These are phyloP conservation scores for Xylariaceae sp. DNA, from an alignment of 2,329 filamentous ascomycete species.

Conservation along the genomic window DNA sequence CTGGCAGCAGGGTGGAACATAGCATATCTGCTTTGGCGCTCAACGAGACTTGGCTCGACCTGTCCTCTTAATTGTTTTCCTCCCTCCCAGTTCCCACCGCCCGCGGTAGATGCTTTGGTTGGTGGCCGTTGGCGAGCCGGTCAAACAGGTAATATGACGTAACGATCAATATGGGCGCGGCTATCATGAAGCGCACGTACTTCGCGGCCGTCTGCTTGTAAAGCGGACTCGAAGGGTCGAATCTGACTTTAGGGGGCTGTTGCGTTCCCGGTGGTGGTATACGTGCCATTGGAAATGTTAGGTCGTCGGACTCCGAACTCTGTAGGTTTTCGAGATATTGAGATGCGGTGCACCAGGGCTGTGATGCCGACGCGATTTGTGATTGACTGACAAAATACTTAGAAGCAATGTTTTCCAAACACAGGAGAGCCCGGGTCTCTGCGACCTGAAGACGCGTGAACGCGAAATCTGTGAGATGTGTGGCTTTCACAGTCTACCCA, in stretches of 20 bases:
- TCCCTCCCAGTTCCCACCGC: not conserved
- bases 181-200: conserved; percentile 45
- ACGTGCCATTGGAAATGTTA: conserved; percentile 2
- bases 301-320: not conserved
- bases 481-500: no score
- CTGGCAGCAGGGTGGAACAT: no score
- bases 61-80: conserved; percentile 1
- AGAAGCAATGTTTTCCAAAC: no score
- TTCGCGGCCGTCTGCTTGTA: conserved; percentile 37
- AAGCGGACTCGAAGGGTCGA: conserved; percentile 33
- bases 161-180: conserved; percentile 49
- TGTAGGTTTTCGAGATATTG: no score
- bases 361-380: no score
- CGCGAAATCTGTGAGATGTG: no score
- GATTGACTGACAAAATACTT: no score
- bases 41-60: not conserved
- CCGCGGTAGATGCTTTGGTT: conserved; percentile 16
- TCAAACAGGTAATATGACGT: conserved; percentile 51
- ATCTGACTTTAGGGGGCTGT: not conserved
- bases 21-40: no score
- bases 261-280: not conserved
- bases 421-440: no score
- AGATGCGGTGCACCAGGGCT: no score
- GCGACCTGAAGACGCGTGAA: no score
- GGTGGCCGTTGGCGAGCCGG: conserved; percentile 23